Conservation (phyloP, 148 eudicot genomes). For the Heliosperma pusillum region DNA sequence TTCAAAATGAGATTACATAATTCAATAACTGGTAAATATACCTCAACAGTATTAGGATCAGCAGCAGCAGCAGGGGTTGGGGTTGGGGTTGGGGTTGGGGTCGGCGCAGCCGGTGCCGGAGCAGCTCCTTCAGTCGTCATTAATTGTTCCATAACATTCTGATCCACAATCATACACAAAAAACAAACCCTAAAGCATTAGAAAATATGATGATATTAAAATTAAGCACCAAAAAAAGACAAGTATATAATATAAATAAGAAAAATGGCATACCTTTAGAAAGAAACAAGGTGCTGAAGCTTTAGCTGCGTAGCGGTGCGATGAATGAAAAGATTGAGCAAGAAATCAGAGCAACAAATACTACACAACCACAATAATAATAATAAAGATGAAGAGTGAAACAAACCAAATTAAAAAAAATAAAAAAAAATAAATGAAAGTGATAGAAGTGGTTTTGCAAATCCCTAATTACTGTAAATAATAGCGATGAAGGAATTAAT, state of each 20-base stretch:
- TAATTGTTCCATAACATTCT: constrained; percentile 38
- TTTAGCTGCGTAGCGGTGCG: neutral
- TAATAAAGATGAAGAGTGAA: neutral
- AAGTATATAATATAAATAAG: too few relatives aligned
- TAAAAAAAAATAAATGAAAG: neutral
- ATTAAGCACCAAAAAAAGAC: neutral
- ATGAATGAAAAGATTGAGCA: neutral
- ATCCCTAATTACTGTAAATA: neutral
- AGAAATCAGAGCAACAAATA: neutral
- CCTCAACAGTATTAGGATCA: constrained; percentile 48
- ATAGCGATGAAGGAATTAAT: neutral
- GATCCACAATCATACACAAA: constrained; percentile 21
- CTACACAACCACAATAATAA: neutral
- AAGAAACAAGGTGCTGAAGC: neutral
- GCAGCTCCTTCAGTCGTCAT: constrained; percentile 45
- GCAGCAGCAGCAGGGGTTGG: constrained; percentile 26
- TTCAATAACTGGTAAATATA: neutral
- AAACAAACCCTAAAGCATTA: constrained; percentile 5
- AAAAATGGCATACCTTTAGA: neutral
- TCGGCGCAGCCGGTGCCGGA: constrained; percentile 5
- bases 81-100: too few relatives aligned
- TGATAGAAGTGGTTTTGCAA: neutral
- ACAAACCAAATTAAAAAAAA: neutral
- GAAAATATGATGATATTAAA: neutral
- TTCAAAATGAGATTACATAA: neutral